Evolutionary conservation across 345 rosid species (phyloP).

Genomic region (Conringia planisiliqua): DNA sequence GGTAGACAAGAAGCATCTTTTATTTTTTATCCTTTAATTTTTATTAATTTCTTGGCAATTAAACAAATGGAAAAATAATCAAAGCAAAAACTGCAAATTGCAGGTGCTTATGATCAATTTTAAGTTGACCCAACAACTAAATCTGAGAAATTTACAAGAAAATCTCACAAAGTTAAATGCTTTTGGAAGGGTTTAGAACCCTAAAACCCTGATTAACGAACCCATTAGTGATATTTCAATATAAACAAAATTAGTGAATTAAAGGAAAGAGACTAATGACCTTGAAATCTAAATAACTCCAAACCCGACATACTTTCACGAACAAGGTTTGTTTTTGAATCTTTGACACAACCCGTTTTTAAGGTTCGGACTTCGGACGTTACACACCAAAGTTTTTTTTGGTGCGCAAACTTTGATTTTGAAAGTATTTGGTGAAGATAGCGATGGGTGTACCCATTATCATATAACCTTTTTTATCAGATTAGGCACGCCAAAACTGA

Average conservation of each 20-base stretch:
- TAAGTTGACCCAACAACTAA: slow-evolving; percentile 38
- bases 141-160: slow-evolving; percentile 46
- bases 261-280: neutral
- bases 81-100: slow-evolving; percentile 35
- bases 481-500: neutral
- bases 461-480: neutral
- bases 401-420: neutral
- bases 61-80: slow-evolving; percentile 40
- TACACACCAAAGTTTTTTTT: neutral
- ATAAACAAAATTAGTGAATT: neutral
- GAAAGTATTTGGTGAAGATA: neutral
- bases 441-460: neutral
- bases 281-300: neutral
- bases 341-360: neutral
- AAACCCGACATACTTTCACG: neutral
- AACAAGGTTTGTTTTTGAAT: neutral
- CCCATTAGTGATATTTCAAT: neutral
- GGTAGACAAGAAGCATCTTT: slow-evolving; percentile 79
- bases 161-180: slow-evolving; percentile 2
- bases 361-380: neutral
- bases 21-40: slow-evolving; percentile 34
- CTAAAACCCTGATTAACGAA: slow-evolving; percentile 1
- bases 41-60: slow-evolving; percentile 20
- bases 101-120: slow-evolving; percentile 46
- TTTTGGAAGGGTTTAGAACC: neutral